Percentiles rank a stretch among this genome's conserved stretches.
Conservation (phyloP, 2,329 filamentous ascomycete species). For the Zymoseptoria tritici region DNA sequence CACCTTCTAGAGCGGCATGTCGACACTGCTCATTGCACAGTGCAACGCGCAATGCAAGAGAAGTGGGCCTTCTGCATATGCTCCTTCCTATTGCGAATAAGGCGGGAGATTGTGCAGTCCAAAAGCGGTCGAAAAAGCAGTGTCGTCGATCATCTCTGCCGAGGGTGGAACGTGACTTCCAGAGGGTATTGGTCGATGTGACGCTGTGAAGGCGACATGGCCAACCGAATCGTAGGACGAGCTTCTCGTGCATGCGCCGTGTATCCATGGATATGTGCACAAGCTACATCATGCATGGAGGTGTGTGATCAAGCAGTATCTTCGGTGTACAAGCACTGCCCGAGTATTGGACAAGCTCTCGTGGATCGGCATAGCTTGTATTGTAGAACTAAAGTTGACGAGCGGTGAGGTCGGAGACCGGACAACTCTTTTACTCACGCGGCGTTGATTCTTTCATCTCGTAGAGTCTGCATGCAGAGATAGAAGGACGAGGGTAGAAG, state of each 20-base stretch:
- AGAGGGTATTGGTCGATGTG: neutral
- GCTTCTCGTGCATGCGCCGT: neutral
- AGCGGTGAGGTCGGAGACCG: neutral
- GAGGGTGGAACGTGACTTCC: neutral
- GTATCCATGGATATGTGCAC: neutral
- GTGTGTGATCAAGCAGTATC: neutral
- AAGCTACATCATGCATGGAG: neutral
- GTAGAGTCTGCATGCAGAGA: neutral
- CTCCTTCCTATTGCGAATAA: neutral
- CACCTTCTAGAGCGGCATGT: neutral
- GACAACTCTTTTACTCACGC: neutral
- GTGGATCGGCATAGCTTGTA: neutral
- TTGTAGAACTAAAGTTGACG: neutral
- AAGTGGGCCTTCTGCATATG: neutral
- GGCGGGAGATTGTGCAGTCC: neutral
- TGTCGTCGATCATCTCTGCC: neutral
- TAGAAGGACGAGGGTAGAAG: too few relatives aligned
- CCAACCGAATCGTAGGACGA: neutral
- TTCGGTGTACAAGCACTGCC: neutral
- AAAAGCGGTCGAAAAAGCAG: neutral
- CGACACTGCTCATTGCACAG: neutral
- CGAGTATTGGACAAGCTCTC: neutral
- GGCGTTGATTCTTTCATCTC: neutral
- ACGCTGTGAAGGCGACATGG: neutral
- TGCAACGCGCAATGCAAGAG: neutral